A percentile compares a stretch with the other conserved stretches of the same genome.
These are phyloP conservation scores for Multifurca ochricompacta DNA, from an alignment of 768 basidiomycete species.

Conservation along the genomic window DNA sequence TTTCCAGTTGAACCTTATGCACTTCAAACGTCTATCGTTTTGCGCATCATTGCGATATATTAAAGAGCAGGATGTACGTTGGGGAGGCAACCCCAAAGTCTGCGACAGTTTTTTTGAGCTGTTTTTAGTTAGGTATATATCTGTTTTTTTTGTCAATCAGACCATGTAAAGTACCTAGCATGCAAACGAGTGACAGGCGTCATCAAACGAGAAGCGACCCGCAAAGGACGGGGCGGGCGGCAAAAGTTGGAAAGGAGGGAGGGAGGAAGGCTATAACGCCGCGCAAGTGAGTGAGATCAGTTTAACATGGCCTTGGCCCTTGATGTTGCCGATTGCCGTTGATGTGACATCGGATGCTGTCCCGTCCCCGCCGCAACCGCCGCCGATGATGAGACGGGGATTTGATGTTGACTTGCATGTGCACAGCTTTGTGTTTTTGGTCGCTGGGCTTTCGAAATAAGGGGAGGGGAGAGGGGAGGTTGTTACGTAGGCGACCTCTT, in stretches of 20 bases:
- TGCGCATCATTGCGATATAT: conserved; percentile 6
- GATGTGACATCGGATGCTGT: neutral
- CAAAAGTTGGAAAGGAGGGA: neutral
- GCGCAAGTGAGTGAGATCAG: neutral
- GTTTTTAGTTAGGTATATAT: neutral
- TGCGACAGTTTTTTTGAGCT: neutral
- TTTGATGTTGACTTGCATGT: neutral
- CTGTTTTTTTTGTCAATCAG: neutral
- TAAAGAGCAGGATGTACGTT: conserved; percentile 3
- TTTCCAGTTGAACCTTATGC: neutral
- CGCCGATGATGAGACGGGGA: conserved; percentile 1
- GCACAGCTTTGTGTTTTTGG: too few species aligned
- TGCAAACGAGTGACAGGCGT: neutral
- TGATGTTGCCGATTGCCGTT: neutral
- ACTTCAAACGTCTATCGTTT: neutral
- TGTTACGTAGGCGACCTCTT: too few species aligned
- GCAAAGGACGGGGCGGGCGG: neutral
- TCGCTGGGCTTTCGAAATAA: too few species aligned
- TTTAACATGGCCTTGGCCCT: neutral
- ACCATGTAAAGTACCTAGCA: conserved; percentile 1
- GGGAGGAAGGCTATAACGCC: neutral
- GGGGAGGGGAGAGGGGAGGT: too few species aligned
- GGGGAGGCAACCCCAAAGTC: neutral
- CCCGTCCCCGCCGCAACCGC: neutral
- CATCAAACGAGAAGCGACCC: conserved; percentile 8